Evolutionary conservation across 2,329 filamentous ascomycete genomes (phyloP).

Genomic region (Pseudocercospora ulei): DNA sequence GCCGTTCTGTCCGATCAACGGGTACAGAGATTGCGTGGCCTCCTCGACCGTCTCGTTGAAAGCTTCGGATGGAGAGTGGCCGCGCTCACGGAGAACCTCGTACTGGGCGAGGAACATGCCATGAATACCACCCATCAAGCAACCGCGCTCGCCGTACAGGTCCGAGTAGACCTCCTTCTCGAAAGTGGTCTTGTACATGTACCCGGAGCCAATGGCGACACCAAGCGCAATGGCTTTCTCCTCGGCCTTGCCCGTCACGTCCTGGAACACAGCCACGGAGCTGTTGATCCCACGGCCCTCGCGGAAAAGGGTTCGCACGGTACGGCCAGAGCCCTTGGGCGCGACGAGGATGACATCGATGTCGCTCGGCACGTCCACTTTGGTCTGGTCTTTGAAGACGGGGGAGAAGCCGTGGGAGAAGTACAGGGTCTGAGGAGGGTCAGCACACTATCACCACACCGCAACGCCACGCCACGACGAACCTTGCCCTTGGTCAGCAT

Average conservation of each 20-base stretch:
- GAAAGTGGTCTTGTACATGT: conserved; percentile 99
- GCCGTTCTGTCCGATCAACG: conserved; percentile 89
- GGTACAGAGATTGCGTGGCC: conserved; percentile 96
- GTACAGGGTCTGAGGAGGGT: conserved; percentile 71
- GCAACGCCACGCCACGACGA: no score
- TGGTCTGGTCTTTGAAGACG: conserved; percentile 99
- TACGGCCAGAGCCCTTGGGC: conserved; percentile 97
- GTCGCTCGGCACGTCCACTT: conserved; percentile 90
- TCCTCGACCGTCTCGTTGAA: conserved; percentile 99
- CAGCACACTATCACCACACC: conserved; percentile 17
- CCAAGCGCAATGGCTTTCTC: conserved; percentile 96
- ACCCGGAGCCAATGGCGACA: conserved; percentile 92
- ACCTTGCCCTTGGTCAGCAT: conserved; percentile 98
- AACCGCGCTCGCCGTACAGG: conserved; percentile 98
- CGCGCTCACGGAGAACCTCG: conserved; percentile 97
- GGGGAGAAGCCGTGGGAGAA: conserved; percentile 99
- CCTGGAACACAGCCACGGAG: conserved; percentile 95
- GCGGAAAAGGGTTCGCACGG: conserved; percentile 95
- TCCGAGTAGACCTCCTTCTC: conserved; percentile 99
- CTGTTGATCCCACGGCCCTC: conserved; percentile 99
- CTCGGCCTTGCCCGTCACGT: conserved; percentile 94
- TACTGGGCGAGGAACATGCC: conserved; percentile 99
- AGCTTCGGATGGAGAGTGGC: conserved; percentile 93
- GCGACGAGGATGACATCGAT: conserved; percentile 99
- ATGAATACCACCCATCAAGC: conserved; percentile 99